Evolutionary conservation across 495 filamentous ascomycete genomes (phyloP).

Genomic region (Daldinia vernicosa): DNA sequence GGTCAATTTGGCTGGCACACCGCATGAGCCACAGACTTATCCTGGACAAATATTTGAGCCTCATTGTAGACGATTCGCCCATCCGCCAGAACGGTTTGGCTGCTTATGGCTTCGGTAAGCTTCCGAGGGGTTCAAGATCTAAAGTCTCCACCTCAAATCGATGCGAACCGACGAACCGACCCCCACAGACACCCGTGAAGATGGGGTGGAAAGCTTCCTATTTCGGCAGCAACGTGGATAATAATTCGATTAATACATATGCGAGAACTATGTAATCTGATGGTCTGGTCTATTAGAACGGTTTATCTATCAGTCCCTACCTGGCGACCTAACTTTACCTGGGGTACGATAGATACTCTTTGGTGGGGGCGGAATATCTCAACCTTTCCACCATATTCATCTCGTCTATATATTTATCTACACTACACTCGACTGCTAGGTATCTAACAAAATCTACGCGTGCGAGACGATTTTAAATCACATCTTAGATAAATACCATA

Average conservation of each 20-base stretch:
- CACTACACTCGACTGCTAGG: neutral
- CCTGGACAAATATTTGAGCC: conserved; percentile 32
- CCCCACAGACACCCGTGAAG: conserved; percentile 17
- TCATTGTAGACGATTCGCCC: conserved; percentile 24
- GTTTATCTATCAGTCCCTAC: neutral
- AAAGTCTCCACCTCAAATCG: conserved; percentile 28
- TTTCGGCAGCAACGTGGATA: conserved; percentile 7
- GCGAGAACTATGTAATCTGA: conserved; percentile 1
- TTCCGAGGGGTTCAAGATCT: conserved; percentile 38
- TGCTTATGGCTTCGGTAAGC: conserved; percentile 44
- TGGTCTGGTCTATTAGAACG: neutral
- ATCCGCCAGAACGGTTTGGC: conserved; percentile 42
- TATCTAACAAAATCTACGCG: neutral
- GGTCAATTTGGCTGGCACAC: conserved; percentile 45
- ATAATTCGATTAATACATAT: conserved; percentile 17
- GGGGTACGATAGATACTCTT: neutral
- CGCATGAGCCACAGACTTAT: conserved; percentile 42
- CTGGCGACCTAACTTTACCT: neutral
- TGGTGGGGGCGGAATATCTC: neutral
- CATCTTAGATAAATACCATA: neutral
- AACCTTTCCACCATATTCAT: neutral
- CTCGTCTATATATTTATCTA: neutral
- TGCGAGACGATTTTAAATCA: neutral
- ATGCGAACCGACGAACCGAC: neutral
- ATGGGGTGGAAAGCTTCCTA: conserved; percentile 17